Conservation (phyloP, 2,329 filamentous ascomycete genomes). For the Sporothrix inflata region DNA sequence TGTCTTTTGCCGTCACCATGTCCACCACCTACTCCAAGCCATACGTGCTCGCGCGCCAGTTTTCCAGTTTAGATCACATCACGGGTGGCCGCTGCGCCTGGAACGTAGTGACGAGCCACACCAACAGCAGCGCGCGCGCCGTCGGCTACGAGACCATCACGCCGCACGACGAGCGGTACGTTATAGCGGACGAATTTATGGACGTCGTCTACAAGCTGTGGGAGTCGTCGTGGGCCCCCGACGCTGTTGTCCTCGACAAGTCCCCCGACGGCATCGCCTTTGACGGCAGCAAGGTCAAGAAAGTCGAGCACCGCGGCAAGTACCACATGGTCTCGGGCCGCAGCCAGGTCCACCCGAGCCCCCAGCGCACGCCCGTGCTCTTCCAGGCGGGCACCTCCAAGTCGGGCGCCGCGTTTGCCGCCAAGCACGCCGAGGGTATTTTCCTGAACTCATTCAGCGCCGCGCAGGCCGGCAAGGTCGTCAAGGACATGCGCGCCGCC, state of each 20-base stretch:
- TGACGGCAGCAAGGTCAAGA: constrained; percentile 20
- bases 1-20: constrained; percentile 32
- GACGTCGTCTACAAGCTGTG: constrained; percentile 35
- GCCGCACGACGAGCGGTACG: constrained; percentile 36
- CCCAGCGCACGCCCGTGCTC: constrained; percentile 35
- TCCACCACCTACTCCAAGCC: constrained; percentile 31
- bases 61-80: constrained; percentile 32
- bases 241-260: constrained; percentile 26
- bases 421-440: constrained; percentile 36
- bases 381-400: constrained; percentile 37
- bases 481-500: constrained; percentile 29
- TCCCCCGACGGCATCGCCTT: constrained; percentile 5
- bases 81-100: constrained; percentile 34
- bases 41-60: constrained; percentile 31
- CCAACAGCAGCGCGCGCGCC: constrained; percentile 29
- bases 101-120: constrained; percentile 35
- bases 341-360: constrained; percentile 24
- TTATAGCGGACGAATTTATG: constrained; percentile 35
- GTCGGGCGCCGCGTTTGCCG: constrained; percentile 34
- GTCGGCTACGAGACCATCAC: constrained; percentile 30
- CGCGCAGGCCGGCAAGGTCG: constrained; percentile 25
- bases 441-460: constrained; percentile 34
- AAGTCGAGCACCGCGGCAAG: constrained; percentile 27
- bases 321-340: constrained; percentile 22
- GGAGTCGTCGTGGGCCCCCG: constrained; percentile 29